These are phyloP conservation scores for Colletotrichum tabaci DNA, from an alignment of 2,329 filamentous ascomycete species.

Conservation along the genomic window DNA sequence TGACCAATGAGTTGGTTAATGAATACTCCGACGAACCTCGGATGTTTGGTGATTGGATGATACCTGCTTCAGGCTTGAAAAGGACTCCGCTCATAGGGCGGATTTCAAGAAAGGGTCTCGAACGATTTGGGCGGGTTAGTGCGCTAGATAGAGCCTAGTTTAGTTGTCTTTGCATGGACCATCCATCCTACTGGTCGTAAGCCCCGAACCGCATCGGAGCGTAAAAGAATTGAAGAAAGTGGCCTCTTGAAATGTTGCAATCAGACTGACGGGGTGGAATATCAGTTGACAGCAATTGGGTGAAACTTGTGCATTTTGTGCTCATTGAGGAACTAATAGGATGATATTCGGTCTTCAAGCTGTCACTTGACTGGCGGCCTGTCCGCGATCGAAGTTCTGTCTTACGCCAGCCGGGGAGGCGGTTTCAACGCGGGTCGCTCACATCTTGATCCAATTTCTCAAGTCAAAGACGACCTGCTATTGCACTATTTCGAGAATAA, in stretches of 20 bases:
- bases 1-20: neutral
- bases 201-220: slow-evolving; percentile 37
- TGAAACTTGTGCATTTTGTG: neutral
- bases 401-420: neutral
- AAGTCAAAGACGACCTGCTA: neutral
- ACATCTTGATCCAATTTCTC: too few species aligned
- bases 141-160: neutral
- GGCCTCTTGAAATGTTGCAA: neutral
- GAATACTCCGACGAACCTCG: slow-evolving; percentile 25
- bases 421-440: neutral
- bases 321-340: neutral
- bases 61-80: slow-evolving; percentile 12
- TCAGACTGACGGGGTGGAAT: neutral
- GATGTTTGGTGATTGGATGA: slow-evolving; percentile 35
- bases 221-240: neutral
- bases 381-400: neutral
- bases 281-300: neutral
- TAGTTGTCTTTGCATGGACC: neutral
- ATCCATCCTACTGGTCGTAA: slow-evolving; percentile 1
- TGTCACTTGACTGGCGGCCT: neutral
- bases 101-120: slow-evolving; percentile 15
- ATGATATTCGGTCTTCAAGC: neutral
- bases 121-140: neutral
- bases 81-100: slow-evolving; percentile 36
- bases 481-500: too few species aligned